These are phyloP conservation scores for Penicillium sumatraense DNA, from an alignment of 2,329 filamentous ascomycete genomes.

Conservation along the genomic window DNA sequence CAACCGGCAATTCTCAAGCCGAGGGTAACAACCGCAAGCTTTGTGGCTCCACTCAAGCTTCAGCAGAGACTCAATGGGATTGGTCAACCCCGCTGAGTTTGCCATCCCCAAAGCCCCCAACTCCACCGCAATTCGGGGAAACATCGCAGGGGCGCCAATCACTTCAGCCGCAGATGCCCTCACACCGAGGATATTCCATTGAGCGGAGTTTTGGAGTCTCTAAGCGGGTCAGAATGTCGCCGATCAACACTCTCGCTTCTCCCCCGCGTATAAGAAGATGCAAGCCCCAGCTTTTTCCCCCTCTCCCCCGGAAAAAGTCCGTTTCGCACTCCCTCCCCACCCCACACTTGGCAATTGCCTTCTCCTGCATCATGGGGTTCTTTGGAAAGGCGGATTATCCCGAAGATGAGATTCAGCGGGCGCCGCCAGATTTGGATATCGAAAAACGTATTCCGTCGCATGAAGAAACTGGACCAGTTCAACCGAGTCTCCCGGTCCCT, in stretches of 20 bases:
- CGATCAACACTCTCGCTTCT: background rate
- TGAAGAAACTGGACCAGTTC: conserved; percentile 28
- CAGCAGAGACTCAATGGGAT: conserved; percentile 15
- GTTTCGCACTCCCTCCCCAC: background rate
- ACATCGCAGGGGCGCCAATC: conserved; percentile 3
- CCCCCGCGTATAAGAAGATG: conserved; percentile 12
- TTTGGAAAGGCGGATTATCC: conserved; percentile 20
- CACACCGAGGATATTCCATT: background rate
- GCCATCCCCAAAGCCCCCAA: conserved; percentile 3
- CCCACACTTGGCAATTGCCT: background rate
- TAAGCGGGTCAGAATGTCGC: background rate
- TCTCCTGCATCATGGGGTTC: conserved; percentile 23
- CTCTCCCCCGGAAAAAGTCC: conserved; percentile 3
- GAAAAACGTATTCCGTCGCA: conserved; percentile 33
- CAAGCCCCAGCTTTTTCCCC: background rate
- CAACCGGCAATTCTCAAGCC: background rate
- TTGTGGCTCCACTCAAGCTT: conserved; percentile 23
- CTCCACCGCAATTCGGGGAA: conserved; percentile 5
- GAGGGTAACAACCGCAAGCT: conserved; percentile 10
- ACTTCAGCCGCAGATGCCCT: background rate
- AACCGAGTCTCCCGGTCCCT: conserved; percentile 22
- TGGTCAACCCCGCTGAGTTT: conserved; percentile 6
- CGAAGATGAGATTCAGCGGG: conserved; percentile 28
- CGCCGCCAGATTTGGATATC: conserved; percentile 25
- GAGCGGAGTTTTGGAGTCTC: background rate